Conservation (phyloP, 306 rosid species). For the Quercus suber region DNA sequence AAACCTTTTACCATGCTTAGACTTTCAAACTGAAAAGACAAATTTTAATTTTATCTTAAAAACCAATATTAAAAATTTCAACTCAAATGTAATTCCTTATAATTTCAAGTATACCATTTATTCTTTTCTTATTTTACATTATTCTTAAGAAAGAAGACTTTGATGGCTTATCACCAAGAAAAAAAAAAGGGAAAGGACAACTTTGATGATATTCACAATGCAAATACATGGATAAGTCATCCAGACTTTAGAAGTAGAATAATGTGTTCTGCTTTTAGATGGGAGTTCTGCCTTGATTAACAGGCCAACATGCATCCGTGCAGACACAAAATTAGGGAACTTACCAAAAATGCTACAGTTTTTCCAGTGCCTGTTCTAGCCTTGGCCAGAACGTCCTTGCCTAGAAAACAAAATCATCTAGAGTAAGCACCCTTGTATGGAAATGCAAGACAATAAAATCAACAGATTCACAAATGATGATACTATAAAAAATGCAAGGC, state of each 20-base stretch:
- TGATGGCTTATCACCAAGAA: not conserved
- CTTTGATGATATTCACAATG: not conserved
- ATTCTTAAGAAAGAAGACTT: not conserved
- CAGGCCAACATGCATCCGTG: slow-evolving; percentile 10
- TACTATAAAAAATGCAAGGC: not conserved
- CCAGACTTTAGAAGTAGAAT: not conserved
- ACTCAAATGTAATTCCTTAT: not conserved
- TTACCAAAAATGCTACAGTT: slow-evolving; percentile 96
- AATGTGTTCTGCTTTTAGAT: not conserved
- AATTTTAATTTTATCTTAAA: not conserved
- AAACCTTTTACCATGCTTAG: not conserved
- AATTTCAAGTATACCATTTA: not conserved
- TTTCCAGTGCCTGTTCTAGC: slow-evolving; percentile 98
- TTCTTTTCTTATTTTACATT: not conserved
- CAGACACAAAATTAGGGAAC: slow-evolving; percentile 16
- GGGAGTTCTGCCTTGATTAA: slow-evolving; percentile 1
- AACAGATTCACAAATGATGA: slow-evolving; percentile 1
- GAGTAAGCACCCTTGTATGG: slow-evolving; percentile 20
- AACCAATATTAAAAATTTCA: not conserved
- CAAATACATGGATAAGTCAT: not conserved
- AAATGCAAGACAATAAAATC: slow-evolving; percentile 16
- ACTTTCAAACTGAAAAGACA: not conserved
- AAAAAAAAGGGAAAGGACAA: not conserved
- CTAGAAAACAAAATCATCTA: slow-evolving; percentile 36
- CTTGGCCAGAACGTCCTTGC: slow-evolving; percentile 97